Conservation (phyloP, 371 early-diverging fungal genomes). For the Smittium mucronatum region DNA sequence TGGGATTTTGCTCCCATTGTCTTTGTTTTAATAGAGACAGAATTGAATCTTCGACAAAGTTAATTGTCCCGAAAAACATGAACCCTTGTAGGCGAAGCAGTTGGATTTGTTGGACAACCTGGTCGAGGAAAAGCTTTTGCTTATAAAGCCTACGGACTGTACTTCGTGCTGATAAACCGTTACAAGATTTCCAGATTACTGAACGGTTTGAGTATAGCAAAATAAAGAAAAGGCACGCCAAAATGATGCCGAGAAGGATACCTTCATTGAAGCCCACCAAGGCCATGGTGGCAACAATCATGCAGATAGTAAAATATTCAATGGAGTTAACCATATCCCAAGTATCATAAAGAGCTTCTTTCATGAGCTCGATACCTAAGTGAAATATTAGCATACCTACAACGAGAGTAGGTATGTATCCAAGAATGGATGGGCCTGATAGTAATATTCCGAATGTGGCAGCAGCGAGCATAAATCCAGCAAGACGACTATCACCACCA, state of each 20-base stretch:
- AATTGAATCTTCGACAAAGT: conserved; percentile 67
- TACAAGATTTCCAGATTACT: conserved; percentile 63
- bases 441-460: conserved; percentile 71
- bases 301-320: conserved; percentile 77
- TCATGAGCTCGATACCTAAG: conserved; percentile 79
- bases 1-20: conserved; percentile 53
- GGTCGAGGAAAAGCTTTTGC: conserved; percentile 70
- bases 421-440: conserved; percentile 69
- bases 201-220: conserved; percentile 65
- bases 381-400: conserved; percentile 91
- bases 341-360: conserved; percentile 80
- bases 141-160: conserved; percentile 80
- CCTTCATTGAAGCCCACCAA: conserved; percentile 86
- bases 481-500: conserved; percentile 78
- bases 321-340: conserved; percentile 63
- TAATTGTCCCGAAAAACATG: conserved; percentile 89
- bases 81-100: conserved; percentile 81
- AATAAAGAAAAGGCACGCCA: conserved; percentile 90
- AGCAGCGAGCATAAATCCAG: conserved; percentile 66
- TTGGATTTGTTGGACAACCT: conserved; percentile 74
- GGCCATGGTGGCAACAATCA: conserved; percentile 77
- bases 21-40: conserved; percentile 44
- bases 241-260: conserved; percentile 76
- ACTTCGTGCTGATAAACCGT: conserved; percentile 65
- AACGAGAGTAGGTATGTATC: conserved; percentile 83